Base-by-base conservation (phyloP, 331 rosid genomes). In the Quercus tomentella region DNA sequence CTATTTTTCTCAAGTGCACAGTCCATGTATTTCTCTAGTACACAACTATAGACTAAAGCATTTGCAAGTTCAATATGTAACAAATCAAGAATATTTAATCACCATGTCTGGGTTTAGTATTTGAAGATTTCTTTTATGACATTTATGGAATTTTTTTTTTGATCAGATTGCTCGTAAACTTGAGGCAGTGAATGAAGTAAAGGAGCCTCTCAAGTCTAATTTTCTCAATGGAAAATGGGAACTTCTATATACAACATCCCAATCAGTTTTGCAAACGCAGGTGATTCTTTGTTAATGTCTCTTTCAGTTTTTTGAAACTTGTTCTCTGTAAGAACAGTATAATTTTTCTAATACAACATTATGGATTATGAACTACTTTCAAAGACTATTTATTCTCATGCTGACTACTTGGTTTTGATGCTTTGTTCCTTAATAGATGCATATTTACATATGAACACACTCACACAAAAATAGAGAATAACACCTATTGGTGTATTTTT, bases 191-290 rank as follows among this genome's bases (percentile, higher is more conserved):
- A 92, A 80, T 74, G 82, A 87, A 51, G 66, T 62, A 30, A 92
- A 90, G 89, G 94, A 92, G 71, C 94, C 97, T 33, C 94, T 94
- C 57, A 90, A 92, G 74, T 92, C 96, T 69, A 84, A 88, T 86
- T 81, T 87, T 81, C 91, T 94, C 17, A 89, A 89, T 78, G 98
- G 98, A 49, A 94, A 92, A 86, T 94, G 98, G 98, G 98, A 93
- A 88, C 97, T 93, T 75, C 76, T 89, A 49, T 93, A 91, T 76
- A 93, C 98, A 10, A 93, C 97, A 62, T 93, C 97, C 67, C 86
- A 77, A 80, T 91, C 97, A 1, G 71, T 91, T 86, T 81, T 91
- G 80, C 97, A 93, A 88, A 86, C 88, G 1, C 69, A 26, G 69
- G 69, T 62, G 37, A 62, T 62, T 25, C n/a, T 62, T 62, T 14